Evolutionary conservation across 371 early-diverging fungal genomes (phyloP).

Genomic region (Circinella minor): DNA sequence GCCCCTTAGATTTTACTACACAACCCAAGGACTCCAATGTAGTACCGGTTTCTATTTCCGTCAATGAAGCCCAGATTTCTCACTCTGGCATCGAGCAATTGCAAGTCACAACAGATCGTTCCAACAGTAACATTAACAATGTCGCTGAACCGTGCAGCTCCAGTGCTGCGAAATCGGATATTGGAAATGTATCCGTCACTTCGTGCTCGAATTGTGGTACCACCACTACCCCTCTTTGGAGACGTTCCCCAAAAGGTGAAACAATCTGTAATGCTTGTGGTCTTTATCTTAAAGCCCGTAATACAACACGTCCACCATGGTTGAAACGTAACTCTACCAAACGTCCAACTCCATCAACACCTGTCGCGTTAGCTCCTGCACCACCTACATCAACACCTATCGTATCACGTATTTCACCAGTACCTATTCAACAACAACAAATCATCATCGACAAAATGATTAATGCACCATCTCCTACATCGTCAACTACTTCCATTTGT

Average conservation of each 20-base stretch:
- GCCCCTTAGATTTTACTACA: slow-evolving; percentile 37
- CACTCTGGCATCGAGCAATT: slow-evolving; percentile 49
- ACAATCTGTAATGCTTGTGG: slow-evolving; percentile 94
- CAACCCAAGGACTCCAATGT: slow-evolving; percentile 26
- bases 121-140: slow-evolving; percentile 41
- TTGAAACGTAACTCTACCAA: slow-evolving; percentile 66
- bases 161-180: slow-evolving; percentile 62
- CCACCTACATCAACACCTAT: slow-evolving; percentile 19
- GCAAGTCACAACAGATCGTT: slow-evolving; percentile 34
- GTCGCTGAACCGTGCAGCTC: slow-evolving; percentile 60
- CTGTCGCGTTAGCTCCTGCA: slow-evolving; percentile 41
- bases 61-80: slow-evolving; percentile 36
- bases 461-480: background rate
- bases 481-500: slow-evolving; percentile 2
- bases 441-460: background rate
- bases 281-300: slow-evolving; percentile 83
- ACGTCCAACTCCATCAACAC: slow-evolving; percentile 28
- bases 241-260: slow-evolving; percentile 83
- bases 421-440: slow-evolving; percentile 3
- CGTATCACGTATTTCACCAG: slow-evolving; percentile 5
- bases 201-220: slow-evolving; percentile 90
- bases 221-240: slow-evolving; percentile 92
- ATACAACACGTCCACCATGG: slow-evolving; percentile 81
- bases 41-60: slow-evolving; percentile 25
- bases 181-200: slow-evolving; percentile 54